Base-by-base conservation (phyloP, 2,329 filamentous ascomycete species). In the Trematosphaeria pertusa region DNA sequence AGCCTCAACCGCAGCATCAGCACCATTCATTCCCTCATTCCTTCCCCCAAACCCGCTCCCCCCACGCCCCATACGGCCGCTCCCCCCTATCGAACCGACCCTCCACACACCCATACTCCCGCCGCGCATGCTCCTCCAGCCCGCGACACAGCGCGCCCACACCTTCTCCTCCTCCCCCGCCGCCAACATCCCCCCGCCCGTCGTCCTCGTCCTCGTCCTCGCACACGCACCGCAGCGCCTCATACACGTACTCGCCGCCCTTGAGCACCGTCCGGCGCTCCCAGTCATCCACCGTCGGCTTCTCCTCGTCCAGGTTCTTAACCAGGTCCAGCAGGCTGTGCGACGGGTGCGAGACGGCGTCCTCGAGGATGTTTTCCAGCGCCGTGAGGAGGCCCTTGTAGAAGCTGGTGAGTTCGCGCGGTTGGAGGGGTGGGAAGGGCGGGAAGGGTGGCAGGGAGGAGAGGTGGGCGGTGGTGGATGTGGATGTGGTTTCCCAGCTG, bases 301-400 rank as follows among this genome's bases (percentile, higher is more conserved):
- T 30, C 2, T 20, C 28, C 4, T 31, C 21, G 7, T 41, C 37
- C 1, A 46, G 37, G 2, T 36, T 31, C 3, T 2, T 6, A 32
- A 46, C 22, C 30, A 41, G 10, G 7, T 36, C 37, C 21, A 41
- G 14, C 15, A 46, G 18, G 1, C 21, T 8, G 3, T 12, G 10
- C 11, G 3, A 3, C 3, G 37, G 31, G 31, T 36, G 18, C 1
- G 1, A 3, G 4, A 17, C 31, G 21, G 36, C 37, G 37, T 36
- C 43, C 22, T 41, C 31, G 32, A n/a, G n/a, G 3, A 41, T 19
- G 43, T 41, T 46, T 28, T 41, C 37, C 11, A 46, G 30, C 4
- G 37, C 43, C n/a, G 33, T 34, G 3, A n/a, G 2, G 6, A 39
- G 18, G 19, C 43, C 43, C n/a, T 31, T 20, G 2, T 24, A 6